Evolutionary conservation across 768 basidiomycete genomes (phyloP).

Genomic region (Suillus tomentosus): DNA sequence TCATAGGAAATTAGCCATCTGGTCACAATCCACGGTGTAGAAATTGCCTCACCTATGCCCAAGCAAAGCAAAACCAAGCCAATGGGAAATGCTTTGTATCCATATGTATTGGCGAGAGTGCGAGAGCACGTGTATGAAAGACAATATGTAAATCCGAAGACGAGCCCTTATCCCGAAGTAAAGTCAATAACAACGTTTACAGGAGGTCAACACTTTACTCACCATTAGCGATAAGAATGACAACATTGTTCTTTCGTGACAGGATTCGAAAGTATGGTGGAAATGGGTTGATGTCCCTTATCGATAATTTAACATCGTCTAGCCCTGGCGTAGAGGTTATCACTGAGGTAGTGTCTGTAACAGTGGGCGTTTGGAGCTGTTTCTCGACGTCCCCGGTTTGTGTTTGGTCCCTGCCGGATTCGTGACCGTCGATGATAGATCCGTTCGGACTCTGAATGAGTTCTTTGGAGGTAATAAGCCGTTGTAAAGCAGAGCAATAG

Average conservation of each 20-base stretch:
- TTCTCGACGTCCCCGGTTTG: constrained; percentile 10
- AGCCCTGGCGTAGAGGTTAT: constrained; percentile 19
- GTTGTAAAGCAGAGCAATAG: constrained; percentile 68
- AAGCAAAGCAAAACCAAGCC: constrained; percentile 78
- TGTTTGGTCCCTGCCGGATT: constrained; percentile 18
- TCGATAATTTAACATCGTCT: constrained; percentile 50
- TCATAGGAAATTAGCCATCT: not conserved
- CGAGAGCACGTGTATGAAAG: constrained; percentile 75
- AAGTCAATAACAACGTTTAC: no score
- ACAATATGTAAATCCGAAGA: constrained; percentile 71
- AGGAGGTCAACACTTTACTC: no score
- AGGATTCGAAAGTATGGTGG: constrained; percentile 61
- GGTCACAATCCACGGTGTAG: not conserved
- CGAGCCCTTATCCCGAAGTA: constrained; percentile 45
- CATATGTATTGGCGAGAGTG: constrained; percentile 63
- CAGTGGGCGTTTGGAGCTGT: constrained; percentile 1
- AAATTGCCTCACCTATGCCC: constrained; percentile 54
- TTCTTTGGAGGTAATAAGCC: constrained; percentile 35
- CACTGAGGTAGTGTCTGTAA: constrained; percentile 18
- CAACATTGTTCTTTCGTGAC: constrained; percentile 63
- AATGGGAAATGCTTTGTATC: constrained; percentile 66
- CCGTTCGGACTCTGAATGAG: constrained; percentile 24
- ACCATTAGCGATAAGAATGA: constrained; percentile 42
- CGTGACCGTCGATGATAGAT: constrained; percentile 16
- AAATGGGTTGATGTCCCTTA: constrained; percentile 75